Base-by-base conservation (phyloP, 768 basidiomycete genomes). In the Amanita exitialis region DNA sequence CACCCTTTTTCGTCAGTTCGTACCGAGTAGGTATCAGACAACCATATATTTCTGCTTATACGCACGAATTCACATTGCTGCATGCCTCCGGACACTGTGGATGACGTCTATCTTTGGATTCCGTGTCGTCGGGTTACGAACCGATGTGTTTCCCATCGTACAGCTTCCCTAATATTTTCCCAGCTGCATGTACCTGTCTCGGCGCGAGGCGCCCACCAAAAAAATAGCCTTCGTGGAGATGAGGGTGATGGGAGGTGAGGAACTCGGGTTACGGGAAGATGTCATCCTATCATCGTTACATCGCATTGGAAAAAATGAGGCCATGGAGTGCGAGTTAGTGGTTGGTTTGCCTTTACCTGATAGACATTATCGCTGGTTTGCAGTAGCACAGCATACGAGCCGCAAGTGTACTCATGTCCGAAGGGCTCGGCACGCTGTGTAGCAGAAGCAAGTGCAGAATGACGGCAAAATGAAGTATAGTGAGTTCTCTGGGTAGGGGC, bases 401-500 rank as follows among this genome's bases (percentile, higher is more conserved):
- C 10, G 20, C 23, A 10, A 20, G 4, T 42, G 21, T 42, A 6
- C 23, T n/a, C 41, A 44, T 44, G 25, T 44, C 43, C 28, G 43
- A 28, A 27, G 16, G n/a, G 43, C 28, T 18, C 43, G 43, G 43
- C n/a, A 27, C 15, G 43, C 43, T n/a, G 27, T 20, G 20, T 21
- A 41, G 39, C 39, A 20, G 16, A 28, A n/a, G 42, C 10, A 13
- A 21, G n/a, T 46, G 44, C 13, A 16, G 23, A 9, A 35, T 47
- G 18, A 13, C 35, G 45, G 45, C 45, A 47, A 34, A 44, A 35
- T 36, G 45, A 35, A n/a, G 39, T 16, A n/a, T 46, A 43, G 12
- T 15, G 21, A 16, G 42, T 43, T 27, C 45, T 47, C 45, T 47
- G 45, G 45, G 45, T 47, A 47, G 32, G 28, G 16, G 16, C 44